A percentile compares a stretch with the other conserved stretches of the same genome.
These are phyloP conservation scores for Fragilaria crotonensis DNA, from an alignment of 108 stramenopile species.

Conservation along the genomic window DNA sequence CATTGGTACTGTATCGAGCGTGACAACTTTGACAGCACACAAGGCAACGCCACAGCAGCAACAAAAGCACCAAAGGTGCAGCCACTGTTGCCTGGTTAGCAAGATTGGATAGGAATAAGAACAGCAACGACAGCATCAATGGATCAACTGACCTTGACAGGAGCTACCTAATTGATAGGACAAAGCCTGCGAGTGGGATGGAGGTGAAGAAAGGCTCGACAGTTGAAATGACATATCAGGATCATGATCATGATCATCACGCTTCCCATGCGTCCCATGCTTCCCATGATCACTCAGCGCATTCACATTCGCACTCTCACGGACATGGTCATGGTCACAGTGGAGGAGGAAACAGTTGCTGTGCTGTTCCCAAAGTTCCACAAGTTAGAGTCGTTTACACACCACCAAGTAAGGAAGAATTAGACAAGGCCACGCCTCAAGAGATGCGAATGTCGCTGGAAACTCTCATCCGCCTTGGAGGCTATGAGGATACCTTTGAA, in stretches of 20 bases:
- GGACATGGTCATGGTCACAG: background rate
- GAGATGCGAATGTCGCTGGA: background rate
- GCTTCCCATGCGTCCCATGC: conserved; percentile 20
- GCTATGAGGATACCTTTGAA: conserved; percentile 35
- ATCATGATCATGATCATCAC: conserved; percentile 14
- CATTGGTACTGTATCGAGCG: too few species aligned
- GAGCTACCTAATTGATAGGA: too few species aligned
- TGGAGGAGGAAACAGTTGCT: conserved; percentile 1
- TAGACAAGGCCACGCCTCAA: conserved; percentile 1
- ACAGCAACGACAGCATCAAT: too few species aligned
- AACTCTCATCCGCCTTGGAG: conserved; percentile 20
- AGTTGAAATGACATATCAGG: background rate
- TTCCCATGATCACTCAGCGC: conserved; percentile 16
- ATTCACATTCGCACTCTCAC: conserved; percentile 4
- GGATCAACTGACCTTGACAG: conserved; percentile 66
- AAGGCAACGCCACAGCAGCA: too few species aligned
- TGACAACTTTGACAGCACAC: too few species aligned
- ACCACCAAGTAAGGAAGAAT: conserved; percentile 7
- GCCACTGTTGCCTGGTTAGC: too few species aligned
- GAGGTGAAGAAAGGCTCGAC: background rate
- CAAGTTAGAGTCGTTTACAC: conserved; percentile 3
- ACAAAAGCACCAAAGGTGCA: too few species aligned
- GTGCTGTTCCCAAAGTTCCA: conserved; percentile 5
- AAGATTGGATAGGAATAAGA: too few species aligned
- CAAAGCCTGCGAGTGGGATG: conserved; percentile 14